Evolutionary conservation across 2,329 filamentous ascomycete genomes (phyloP), one percentile per base, ranked within the genome.

Genomic region (Ophiosphaerella herpotricha): DNA sequence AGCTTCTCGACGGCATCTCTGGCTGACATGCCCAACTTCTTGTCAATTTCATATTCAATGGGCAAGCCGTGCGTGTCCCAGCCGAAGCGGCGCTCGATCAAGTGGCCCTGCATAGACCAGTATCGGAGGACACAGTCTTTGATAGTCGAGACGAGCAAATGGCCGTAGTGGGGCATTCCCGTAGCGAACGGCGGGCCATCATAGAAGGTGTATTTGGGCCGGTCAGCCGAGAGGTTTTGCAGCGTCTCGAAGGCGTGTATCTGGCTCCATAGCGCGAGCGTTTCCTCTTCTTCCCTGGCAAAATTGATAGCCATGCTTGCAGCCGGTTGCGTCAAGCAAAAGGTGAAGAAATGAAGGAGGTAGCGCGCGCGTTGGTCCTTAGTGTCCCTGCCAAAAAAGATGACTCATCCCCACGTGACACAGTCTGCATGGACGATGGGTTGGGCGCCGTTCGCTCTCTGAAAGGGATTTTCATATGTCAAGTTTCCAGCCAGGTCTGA

Each of bases 21-120:
- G 47, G 90, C 90, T 60, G 89, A 90, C 68, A 96, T 92, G 35
- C 90, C 89, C 58, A 96, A 81, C 76, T 94, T 92, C 82, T 97
- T 97, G 80, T 97, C 93, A 69, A 97, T 97, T 77, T 97, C 93
- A 73, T 96, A 90, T 78, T 97, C 93, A 61, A 97, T 94, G 13
- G 93, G 93, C 45, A 97, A 82, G 54, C 93, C 93, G 70, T 97
- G 93, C 1, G 92, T 91, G 72, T 97, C 93, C 93, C 93, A 97
- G 46, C 93, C 93, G 62, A 97, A 97, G 51, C 92, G 84, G 58
- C 93, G 85, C 78, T 94, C 90, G 45, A 97, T 92, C 77, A 95
- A 89, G 70, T 87, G 90, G 13, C 93, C 93, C 72, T 95, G 95
- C 92, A 96, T 96, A 43, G 91, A 91, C 91, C 92, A 97, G 75